Evolutionary conservation across 305 asterid genomes (phyloP).

Genomic region (Plantago coronopus): DNA sequence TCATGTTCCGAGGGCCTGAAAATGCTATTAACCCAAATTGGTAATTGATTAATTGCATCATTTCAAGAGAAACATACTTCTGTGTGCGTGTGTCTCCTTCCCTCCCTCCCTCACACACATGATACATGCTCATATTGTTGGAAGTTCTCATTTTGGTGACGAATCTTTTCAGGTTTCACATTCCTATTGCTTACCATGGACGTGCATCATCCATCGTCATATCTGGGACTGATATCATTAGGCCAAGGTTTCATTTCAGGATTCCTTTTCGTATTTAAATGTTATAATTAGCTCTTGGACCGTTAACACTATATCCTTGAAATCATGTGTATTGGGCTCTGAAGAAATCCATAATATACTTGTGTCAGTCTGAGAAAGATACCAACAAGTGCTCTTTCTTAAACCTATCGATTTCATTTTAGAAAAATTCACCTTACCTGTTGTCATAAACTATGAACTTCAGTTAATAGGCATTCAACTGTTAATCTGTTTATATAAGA

Average conservation of each 20-base stretch:
- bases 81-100: constrained; percentile 8
- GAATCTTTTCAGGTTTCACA: constrained; percentile 66
- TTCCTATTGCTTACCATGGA: constrained; percentile 98
- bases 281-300: too few relatives aligned
- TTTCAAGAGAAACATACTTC: constrained; percentile 15
- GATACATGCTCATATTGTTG: neutral
- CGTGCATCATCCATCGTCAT: constrained; percentile 92
- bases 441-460: neutral
- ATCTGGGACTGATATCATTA: constrained; percentile 78
- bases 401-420: neutral
- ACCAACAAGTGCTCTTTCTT: neutral
- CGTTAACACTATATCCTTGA: too few relatives aligned
- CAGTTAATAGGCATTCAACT: neutral
- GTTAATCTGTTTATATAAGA: constrained; percentile 9
- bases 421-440: neutral
- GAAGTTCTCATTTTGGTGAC: constrained; percentile 18
- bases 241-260: constrained; percentile 70
- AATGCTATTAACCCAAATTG: constrained; percentile 73
- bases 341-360: too few relatives aligned
- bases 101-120: constrained; percentile 18
- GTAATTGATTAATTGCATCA: constrained; percentile 31
- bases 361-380: too few relatives aligned
- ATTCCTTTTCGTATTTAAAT: constrained; percentile 1
- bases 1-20: constrained; percentile 84
- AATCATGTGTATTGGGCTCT: too few relatives aligned